A percentile compares a stretch with the other conserved stretches of the same genome.
These are phyloP conservation scores for Rosa chinensis DNA, from an alignment of 306 rosid genomes.

Conservation along the genomic window DNA sequence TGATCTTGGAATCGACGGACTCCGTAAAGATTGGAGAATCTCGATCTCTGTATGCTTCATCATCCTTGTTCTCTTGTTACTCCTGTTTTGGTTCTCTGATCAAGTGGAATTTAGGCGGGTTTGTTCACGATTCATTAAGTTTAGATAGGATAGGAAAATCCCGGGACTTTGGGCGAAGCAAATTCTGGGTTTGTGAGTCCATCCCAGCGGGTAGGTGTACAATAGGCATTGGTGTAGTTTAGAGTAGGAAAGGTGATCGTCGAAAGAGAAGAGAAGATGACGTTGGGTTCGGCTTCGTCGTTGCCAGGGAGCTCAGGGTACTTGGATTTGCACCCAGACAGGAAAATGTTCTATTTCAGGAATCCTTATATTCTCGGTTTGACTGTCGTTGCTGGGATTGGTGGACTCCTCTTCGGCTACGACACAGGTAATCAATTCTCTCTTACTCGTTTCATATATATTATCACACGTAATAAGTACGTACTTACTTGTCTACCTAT, in stretches of 20 bases:
- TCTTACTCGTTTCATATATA: background rate
- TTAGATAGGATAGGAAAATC: too few relatives aligned
- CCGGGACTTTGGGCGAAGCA: too few relatives aligned
- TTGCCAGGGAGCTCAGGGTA: conserved; percentile 57
- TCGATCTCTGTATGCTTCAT: too few relatives aligned
- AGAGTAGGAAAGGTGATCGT: background rate
- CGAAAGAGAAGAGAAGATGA: conserved; percentile 19
- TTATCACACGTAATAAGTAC: too few relatives aligned
- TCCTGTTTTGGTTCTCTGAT: too few relatives aligned
- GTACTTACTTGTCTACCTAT: background rate
- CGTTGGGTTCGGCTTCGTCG: conserved; percentile 29
- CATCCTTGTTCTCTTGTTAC: too few relatives aligned
- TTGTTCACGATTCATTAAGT: too few relatives aligned
- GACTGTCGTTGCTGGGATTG: conserved; percentile 53
- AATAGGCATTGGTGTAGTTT: background rate
- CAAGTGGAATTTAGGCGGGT: too few relatives aligned
- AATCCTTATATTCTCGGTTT: conserved; percentile 44
- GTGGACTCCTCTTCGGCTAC: conserved; percentile 59
- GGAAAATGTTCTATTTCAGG: conserved; percentile 47
- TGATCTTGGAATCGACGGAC: too few relatives aligned
- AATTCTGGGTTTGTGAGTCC: too few relatives aligned
- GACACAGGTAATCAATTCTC: conserved; percentile 41
- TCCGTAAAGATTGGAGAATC: too few relatives aligned
- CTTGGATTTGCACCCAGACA: conserved; percentile 45
- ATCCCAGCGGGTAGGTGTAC: too few relatives aligned